Conservation (phyloP, 2,329 filamentous ascomycete species). For the Incumbomyces lentus region DNA sequence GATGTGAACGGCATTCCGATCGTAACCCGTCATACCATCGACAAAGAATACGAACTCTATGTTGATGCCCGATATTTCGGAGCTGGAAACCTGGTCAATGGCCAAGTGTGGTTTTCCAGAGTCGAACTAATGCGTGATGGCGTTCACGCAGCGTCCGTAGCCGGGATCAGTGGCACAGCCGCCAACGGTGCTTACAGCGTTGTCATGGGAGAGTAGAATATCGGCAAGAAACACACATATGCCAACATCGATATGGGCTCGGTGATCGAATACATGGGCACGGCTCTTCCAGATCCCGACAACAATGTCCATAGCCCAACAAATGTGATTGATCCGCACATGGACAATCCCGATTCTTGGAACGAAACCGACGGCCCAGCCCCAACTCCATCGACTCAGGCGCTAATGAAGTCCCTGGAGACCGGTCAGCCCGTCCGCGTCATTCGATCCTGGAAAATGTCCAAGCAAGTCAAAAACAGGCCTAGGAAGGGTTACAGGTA, state of each 20-base stretch:
- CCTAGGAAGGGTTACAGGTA: conserved; percentile 45
- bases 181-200: conserved; percentile 44
- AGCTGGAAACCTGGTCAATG: conserved; percentile 19
- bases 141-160: conserved; percentile 21
- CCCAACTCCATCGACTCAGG: conserved; percentile 27
- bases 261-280: conserved; percentile 43
- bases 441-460: conserved; percentile 34
- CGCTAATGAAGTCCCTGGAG: conserved; percentile 32
- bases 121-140: conserved; percentile 21
- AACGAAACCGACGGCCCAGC: background rate
- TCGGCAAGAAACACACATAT: conserved; percentile 30
- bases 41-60: background rate
- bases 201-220: conserved; percentile 34
- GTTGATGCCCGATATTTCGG: conserved; percentile 11
- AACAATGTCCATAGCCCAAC: conserved; percentile 13
- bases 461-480: conserved; percentile 29
- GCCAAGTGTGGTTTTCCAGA: conserved; percentile 21
- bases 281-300: conserved; percentile 24
- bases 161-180: conserved; percentile 38
- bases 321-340: conserved; percentile 16
- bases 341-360: conserved; percentile 20
- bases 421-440: conserved; percentile 38
- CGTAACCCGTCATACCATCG: background rate
- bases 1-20: background rate
- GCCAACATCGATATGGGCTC: conserved; percentile 42